phyloP scores from a whole-genome alignment of 176 grass and related monocot species.

The Bromus sterilis region DNA sequence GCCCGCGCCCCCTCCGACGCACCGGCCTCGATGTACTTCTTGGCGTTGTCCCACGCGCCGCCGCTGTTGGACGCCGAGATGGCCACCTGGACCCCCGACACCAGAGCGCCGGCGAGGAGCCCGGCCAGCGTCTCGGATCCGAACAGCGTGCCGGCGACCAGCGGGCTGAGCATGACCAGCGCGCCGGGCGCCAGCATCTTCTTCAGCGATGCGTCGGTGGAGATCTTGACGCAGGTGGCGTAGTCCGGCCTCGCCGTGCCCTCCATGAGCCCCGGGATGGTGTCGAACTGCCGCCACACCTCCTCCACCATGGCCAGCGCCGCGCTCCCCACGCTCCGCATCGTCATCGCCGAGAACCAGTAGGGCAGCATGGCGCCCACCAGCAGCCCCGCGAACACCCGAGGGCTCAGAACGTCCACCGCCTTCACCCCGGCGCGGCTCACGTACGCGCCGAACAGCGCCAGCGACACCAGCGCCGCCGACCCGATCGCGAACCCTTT shows the following conservation, averaged over 20 bases:
- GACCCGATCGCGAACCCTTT: slow-evolving; percentile 92
- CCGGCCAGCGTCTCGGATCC: slow-evolving; percentile 71
- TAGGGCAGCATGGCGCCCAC: slow-evolving; percentile 84
- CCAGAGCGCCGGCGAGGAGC: slow-evolving; percentile 65
- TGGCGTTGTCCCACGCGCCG: slow-evolving; percentile 93
- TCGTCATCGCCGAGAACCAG: slow-evolving; percentile 91
- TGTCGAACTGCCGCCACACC: slow-evolving; percentile 61
- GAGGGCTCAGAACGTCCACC: slow-evolving; percentile 50
- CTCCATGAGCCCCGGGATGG: slow-evolving; percentile 67
- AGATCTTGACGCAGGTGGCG: slow-evolving; percentile 84
- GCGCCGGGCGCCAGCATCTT: slow-evolving; percentile 80
- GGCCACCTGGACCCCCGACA: slow-evolving; percentile 88
- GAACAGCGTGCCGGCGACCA: slow-evolving; percentile 62
- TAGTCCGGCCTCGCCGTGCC: slow-evolving; percentile 55
- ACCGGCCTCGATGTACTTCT: slow-evolving; percentile 96
- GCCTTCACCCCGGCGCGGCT: slow-evolving; percentile 44
- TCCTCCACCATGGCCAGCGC: slow-evolving; percentile 82
- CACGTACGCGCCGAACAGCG: slow-evolving; percentile 77
- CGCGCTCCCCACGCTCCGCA: slow-evolving; percentile 76
- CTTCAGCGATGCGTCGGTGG: slow-evolving; percentile 63
- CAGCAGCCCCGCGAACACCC: slow-evolving; percentile 63
- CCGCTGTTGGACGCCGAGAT: slow-evolving; percentile 92
- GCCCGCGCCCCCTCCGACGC: slow-evolving; percentile 65
- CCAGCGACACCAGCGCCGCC: slow-evolving; percentile 71
- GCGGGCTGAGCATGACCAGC: slow-evolving; percentile 63